phyloP scores from a whole-genome alignment of 192 early-diverging fungal species.

The Coemansia pectinata region DNA sequence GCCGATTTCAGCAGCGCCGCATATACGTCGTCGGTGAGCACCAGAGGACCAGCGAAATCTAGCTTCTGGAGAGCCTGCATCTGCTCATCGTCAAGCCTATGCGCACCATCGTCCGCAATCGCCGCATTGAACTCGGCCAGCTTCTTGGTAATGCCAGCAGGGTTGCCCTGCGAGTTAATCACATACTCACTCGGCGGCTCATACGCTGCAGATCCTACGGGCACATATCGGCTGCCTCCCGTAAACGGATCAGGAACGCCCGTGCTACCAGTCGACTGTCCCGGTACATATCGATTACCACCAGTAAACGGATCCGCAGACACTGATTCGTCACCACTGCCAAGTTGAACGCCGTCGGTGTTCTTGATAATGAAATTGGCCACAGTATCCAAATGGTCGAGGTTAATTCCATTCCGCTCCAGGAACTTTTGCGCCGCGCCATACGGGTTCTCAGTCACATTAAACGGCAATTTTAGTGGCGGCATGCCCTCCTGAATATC shows the following conservation, averaged over 20 bases:
- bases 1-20: slow-evolving; percentile 57
- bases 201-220: slow-evolving; percentile 16
- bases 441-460: slow-evolving; percentile 91
- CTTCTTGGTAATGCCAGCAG: slow-evolving; percentile 72
- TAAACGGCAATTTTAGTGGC: slow-evolving; percentile 91
- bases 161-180: slow-evolving; percentile 71
- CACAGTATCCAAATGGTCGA: slow-evolving; percentile 88
- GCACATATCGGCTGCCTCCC: slow-evolving; percentile 14
- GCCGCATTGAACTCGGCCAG: slow-evolving; percentile 68
- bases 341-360: slow-evolving; percentile 59
- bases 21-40: slow-evolving; percentile 48
- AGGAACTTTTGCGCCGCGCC: slow-evolving; percentile 91
- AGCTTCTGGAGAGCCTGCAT: slow-evolving; percentile 18
- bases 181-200: slow-evolving; percentile 53
- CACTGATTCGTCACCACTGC: not conserved
- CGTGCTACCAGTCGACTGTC: slow-evolving; percentile 5
- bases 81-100: slow-evolving; percentile 11
- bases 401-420: slow-evolving; percentile 72
- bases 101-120: slow-evolving; percentile 29
- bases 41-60: slow-evolving; percentile 16
- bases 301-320: slow-evolving; percentile 52
- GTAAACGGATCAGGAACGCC: slow-evolving; percentile 33
- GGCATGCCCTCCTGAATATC: slow-evolving; percentile 83
- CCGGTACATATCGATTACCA: slow-evolving; percentile 64
- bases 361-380: slow-evolving; percentile 94